phyloP scores from a whole-genome alignment of 495 filamentous ascomycete species.

The Podospora bellae-mahoneyi region DNA sequence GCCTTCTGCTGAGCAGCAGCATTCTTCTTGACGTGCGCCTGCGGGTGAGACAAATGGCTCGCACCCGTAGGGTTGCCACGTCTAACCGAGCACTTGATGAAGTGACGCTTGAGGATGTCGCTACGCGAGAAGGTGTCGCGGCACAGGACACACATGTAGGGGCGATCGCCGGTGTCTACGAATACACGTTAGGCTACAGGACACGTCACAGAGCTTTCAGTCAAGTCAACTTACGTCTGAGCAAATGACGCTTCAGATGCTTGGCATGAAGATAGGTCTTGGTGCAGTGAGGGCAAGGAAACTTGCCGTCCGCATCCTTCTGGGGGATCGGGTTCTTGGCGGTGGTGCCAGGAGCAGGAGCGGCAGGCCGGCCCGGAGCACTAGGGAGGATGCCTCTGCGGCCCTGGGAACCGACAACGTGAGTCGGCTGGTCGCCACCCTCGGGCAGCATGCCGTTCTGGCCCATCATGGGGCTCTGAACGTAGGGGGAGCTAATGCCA shows the following conservation, averaged over 20 bases:
- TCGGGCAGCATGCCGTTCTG: conserved; percentile 40
- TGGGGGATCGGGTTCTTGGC: conserved; percentile 77
- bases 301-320: conserved; percentile 96
- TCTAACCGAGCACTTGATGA: conserved; percentile 94
- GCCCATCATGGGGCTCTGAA: conserved; percentile 45
- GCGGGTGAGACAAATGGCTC: conserved; percentile 86
- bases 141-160: conserved; percentile 95
- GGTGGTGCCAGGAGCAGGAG: conserved; percentile 55
- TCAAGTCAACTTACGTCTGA: conserved; percentile 72
- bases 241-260: conserved; percentile 91
- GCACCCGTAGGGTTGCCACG: conserved; percentile 91
- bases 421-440: conserved; percentile 59
- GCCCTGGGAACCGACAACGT: conserved; percentile 91
- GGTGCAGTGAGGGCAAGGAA: conserved; percentile 92
- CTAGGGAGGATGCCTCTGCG: conserved; percentile 87
- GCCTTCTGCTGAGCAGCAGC: conserved; percentile 58
- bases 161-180: conserved; percentile 89
- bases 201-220: background rate
- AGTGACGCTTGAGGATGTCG: conserved; percentile 97
- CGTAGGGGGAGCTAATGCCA: conserved; percentile 49
- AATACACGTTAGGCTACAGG: conserved; percentile 21
- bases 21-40: conserved; percentile 78
- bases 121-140: conserved; percentile 98
- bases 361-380: conserved; percentile 73
- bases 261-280: conserved; percentile 98